Percentiles rank a stretch among this genome's conserved stretches.
Evolutionary conservation across 495 filamentous ascomycete genomes (phyloP).

Genomic region (Lichenothelia convexa): DNA sequence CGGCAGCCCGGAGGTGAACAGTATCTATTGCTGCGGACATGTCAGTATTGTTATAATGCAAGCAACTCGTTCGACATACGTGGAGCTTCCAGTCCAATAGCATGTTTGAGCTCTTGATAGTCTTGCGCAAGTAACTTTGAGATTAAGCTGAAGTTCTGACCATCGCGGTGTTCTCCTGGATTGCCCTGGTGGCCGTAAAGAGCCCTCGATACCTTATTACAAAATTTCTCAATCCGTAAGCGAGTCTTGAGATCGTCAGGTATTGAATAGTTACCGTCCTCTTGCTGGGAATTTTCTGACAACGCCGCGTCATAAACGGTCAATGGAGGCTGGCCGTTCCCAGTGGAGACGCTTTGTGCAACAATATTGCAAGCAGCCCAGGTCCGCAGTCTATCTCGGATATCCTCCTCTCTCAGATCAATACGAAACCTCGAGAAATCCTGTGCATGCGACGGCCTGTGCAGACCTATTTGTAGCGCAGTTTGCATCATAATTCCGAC

Average conservation of each 20-base stretch:
- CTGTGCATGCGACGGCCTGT: slow-evolving; percentile 74
- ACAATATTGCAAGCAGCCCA: slow-evolving; percentile 91
- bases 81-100: neutral
- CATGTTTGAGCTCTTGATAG: no score
- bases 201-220: slow-evolving; percentile 68
- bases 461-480: slow-evolving; percentile 76
- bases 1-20: slow-evolving; percentile 60
- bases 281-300: slow-evolving; percentile 32
- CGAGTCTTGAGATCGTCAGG: slow-evolving; percentile 47
- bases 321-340: slow-evolving; percentile 79
- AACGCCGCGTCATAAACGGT: slow-evolving; percentile 79
- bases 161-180: no score
- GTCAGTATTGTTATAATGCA: no score
- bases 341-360: slow-evolving; percentile 74
- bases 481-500: slow-evolving; percentile 86
- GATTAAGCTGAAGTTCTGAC: no score
- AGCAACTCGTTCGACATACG: neutral
- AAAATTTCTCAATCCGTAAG: slow-evolving; percentile 65
- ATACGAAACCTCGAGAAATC: slow-evolving; percentile 75
- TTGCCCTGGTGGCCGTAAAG: slow-evolving; percentile 76
- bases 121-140: no score
- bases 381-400: slow-evolving; percentile 69
- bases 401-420: slow-evolving; percentile 66
- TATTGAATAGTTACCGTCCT: slow-evolving; percentile 41
- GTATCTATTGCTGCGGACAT: slow-evolving; percentile 12